Conservation (phyloP, 306 rosid species). For the Heteromeles arbutifolia region DNA sequence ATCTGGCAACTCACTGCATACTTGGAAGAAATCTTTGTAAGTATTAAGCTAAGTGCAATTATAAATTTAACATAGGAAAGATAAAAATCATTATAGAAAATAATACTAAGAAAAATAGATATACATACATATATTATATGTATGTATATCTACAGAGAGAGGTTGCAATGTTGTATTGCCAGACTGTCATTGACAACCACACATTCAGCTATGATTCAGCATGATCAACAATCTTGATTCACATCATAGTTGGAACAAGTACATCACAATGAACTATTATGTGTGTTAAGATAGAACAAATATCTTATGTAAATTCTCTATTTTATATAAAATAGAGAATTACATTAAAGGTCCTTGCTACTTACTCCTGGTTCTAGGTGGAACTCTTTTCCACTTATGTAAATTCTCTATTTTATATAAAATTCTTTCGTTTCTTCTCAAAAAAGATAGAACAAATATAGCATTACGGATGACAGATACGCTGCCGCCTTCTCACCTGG, state of each 20-base stretch:
- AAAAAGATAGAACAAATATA: background rate
- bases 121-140: background rate
- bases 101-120: background rate
- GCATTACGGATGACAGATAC: background rate
- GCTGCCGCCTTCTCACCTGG: constrained; percentile 48
- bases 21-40: constrained; percentile 21
- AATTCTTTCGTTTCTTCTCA: no score
- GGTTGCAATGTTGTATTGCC: background rate
- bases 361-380: no score
- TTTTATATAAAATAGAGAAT: no score
- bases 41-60: constrained; percentile 4
- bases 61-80: background rate
- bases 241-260: background rate
- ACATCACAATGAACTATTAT: background rate
- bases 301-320: no score
- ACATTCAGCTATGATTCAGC: background rate
- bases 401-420: no score
- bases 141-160: background rate
- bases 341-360: no score
- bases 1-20: constrained; percentile 86
- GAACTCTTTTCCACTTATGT: no score
- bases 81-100: background rate
- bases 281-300: constrained; percentile 1
- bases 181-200: background rate
- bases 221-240: background rate